Conservation (phyloP, 2,329 filamentous ascomycete species). For the Xylariaceae sp. region DNA sequence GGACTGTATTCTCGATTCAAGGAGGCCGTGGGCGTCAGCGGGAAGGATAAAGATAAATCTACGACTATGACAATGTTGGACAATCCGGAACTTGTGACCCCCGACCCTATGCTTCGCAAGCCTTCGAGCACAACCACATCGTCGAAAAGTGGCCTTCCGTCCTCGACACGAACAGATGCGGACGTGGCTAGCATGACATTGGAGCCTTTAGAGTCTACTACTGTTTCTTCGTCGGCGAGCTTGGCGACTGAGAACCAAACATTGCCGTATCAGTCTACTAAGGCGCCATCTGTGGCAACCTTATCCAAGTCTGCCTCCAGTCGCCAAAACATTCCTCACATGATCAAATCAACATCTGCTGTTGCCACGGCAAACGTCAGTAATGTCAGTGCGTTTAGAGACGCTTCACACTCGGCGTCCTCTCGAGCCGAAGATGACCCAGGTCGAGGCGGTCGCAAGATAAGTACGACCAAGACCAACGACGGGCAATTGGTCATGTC, state of each 20-base stretch:
- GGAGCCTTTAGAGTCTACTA: conserved; percentile 33
- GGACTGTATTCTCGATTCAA: conserved; percentile 83
- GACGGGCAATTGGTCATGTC: conserved; percentile 40
- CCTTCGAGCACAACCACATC: conserved; percentile 39
- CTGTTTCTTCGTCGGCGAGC: conserved; percentile 37
- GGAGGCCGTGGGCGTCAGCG: conserved; percentile 71
- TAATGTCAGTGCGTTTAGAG: conserved; percentile 47
- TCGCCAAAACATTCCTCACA: conserved; percentile 33
- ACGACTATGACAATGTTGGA: conserved; percentile 15
- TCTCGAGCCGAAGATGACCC: conserved; percentile 43
- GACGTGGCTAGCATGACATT: conserved; percentile 34
- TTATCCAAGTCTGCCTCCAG: conserved; percentile 43
- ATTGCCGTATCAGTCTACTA: conserved; percentile 42
- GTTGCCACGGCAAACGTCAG: conserved; percentile 48
- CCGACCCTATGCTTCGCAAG: conserved; percentile 42
- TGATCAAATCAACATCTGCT: conserved; percentile 39
- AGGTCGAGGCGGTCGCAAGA: conserved; percentile 37
- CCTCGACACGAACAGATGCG: conserved; percentile 42
- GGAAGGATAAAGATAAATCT: conserved; percentile 38
- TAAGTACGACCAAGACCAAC: conserved; percentile 41
- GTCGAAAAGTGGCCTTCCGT: conserved; percentile 41
- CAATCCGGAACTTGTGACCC: conserved; percentile 37
- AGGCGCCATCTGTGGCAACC: conserved; percentile 46
- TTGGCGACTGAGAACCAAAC: conserved; percentile 40
- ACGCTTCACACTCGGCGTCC: conserved; percentile 41